These are phyloP conservation scores for Harringtonia lauricola DNA, from an alignment of 2,329 filamentous ascomycete species.

Conservation along the genomic window DNA sequence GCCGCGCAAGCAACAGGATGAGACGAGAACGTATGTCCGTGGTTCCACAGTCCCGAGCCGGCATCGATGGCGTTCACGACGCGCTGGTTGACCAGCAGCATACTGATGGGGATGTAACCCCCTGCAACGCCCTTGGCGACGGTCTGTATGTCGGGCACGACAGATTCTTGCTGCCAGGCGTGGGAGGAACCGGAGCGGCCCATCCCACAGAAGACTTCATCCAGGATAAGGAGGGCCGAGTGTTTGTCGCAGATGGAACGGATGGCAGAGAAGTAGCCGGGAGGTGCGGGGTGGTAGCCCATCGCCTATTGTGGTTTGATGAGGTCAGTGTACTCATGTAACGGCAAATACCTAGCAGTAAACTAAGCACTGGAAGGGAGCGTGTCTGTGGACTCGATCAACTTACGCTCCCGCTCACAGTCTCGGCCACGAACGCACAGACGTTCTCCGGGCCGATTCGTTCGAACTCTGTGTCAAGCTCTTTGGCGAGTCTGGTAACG, in stretches of 20 bases:
- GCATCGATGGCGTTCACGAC: slow-evolving; percentile 32
- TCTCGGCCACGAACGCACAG: not conserved
- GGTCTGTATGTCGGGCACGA: slow-evolving; percentile 51
- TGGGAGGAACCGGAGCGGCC: slow-evolving; percentile 48
- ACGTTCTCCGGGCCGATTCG: too few species aligned
- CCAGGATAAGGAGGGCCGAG: slow-evolving; percentile 64
- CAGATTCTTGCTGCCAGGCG: slow-evolving; percentile 46
- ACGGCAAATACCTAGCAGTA: too few species aligned
- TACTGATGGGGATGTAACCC: slow-evolving; percentile 52
- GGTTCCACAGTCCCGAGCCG: slow-evolving; percentile 24
- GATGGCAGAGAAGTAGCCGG: slow-evolving; percentile 61
- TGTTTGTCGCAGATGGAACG: slow-evolving; percentile 57
- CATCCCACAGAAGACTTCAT: slow-evolving; percentile 66
- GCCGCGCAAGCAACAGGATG: slow-evolving; percentile 49
- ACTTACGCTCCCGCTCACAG: too few species aligned
- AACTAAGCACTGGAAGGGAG: not conserved
- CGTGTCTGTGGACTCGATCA: too few species aligned
- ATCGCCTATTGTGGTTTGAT: slow-evolving; percentile 59
- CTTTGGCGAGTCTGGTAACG: too few species aligned
- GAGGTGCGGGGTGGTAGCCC: slow-evolving; percentile 56
- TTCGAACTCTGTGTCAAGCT: too few species aligned
- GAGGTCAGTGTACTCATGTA: slow-evolving; percentile 16
- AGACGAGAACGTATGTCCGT: slow-evolving; percentile 53
- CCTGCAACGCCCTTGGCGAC: slow-evolving; percentile 56
- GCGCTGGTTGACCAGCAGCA: slow-evolving; percentile 40